These are phyloP conservation scores for Theobroma cacao DNA, from an alignment of 345 rosid species.

Conservation along the genomic window DNA sequence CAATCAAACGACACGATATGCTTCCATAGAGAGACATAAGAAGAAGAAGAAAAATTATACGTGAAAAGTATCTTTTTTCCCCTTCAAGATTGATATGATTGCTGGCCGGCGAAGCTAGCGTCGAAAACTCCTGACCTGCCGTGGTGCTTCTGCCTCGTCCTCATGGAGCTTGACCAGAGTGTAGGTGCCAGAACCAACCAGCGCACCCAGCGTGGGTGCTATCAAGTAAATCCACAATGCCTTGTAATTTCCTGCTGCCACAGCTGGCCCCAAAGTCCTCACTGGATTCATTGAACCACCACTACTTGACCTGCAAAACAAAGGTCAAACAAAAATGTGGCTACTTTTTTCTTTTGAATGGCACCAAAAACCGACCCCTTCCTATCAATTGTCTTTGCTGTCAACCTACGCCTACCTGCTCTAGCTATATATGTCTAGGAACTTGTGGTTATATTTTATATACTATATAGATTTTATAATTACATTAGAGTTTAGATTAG, in stretches of 20 bases:
- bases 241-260: conserved; percentile 84
- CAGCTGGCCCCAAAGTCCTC: conserved; percentile 88
- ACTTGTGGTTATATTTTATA: neutral
- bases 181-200: conserved; percentile 76
- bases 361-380: neutral
- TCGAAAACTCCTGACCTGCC: conserved; percentile 80
- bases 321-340: conserved; percentile 7
- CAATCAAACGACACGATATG: neutral
- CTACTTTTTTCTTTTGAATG: neutral
- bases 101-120: conserved; percentile 35
- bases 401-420: neutral
- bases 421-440: neutral
- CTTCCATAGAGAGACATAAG: neutral
- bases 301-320: conserved; percentile 57
- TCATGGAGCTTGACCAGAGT: conserved; percentile 75
- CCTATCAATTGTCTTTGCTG: neutral
- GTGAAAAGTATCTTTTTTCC: neutral
- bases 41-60: conserved; percentile 2
- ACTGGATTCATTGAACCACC: conserved; percentile 91
- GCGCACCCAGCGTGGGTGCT: conserved; percentile 88
- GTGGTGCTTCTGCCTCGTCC: conserved; percentile 56
- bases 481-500: neutral
- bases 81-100: neutral
- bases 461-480: neutral
- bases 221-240: conserved; percentile 75